Conservation (phyloP, 1,139 yeast species). For the Candida sanyaensis region DNA sequence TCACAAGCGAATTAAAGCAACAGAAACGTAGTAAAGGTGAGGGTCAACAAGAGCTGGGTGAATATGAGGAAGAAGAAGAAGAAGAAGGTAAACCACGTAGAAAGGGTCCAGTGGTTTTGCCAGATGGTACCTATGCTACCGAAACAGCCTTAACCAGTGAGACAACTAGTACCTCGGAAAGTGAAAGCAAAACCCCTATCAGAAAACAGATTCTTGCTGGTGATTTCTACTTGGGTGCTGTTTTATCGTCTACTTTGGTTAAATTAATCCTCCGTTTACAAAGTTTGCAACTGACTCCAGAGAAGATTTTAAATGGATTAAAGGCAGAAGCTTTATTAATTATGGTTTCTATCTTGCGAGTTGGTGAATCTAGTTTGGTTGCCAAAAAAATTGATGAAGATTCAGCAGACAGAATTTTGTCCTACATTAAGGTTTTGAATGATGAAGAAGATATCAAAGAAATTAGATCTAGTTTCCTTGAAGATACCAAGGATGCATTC, state of each 20-base stretch:
- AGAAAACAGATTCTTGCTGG: constrained; percentile 84
- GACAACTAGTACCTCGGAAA: constrained; percentile 30
- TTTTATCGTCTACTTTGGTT: constrained; percentile 83
- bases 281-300: constrained; percentile 50
- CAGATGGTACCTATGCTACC: constrained; percentile 98
- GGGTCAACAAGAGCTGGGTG: constrained; percentile 24
- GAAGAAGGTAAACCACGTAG: constrained; percentile 24
- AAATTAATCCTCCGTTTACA: constrained; percentile 83
- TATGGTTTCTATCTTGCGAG: constrained; percentile 88
- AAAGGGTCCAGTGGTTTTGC: constrained; percentile 80
- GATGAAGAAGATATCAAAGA: constrained; percentile 56
- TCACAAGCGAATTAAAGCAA: constrained; percentile 69
- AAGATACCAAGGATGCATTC: constrained; percentile 86
- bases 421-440: constrained; percentile 77
- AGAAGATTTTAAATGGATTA: constrained; percentile 70
- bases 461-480: constrained; percentile 75
- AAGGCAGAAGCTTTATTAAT: constrained; percentile 94
- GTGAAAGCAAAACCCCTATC: constrained; percentile 63
- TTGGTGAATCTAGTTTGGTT: constrained; percentile 79
- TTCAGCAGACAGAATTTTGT: constrained; percentile 85
- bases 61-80: constrained; percentile 23
- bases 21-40: constrained; percentile 39
- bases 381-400: constrained; percentile 89
- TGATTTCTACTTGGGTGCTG: constrained; percentile 89
- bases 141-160: constrained; percentile 79